Conservation (phyloP, 2,329 filamentous ascomycete species). For the Colletotrichum costaricense region DNA sequence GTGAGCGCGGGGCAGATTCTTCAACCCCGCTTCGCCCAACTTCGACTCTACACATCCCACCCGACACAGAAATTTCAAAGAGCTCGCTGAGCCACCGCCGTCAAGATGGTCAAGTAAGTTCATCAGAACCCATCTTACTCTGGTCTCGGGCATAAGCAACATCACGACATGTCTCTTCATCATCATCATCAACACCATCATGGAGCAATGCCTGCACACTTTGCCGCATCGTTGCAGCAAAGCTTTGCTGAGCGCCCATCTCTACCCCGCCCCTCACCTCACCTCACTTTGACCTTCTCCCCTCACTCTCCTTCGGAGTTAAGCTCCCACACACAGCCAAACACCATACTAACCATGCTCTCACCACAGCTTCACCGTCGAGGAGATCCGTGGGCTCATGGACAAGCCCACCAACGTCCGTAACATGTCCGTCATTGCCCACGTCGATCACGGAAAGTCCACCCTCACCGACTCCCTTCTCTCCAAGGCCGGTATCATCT, state of each 20-base stretch:
- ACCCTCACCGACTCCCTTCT: slow-evolving; percentile 99
- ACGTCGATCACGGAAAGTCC: slow-evolving; percentile 99
- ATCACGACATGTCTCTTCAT: slow-evolving; percentile 18
- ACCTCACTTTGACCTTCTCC: neutral
- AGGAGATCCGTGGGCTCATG: slow-evolving; percentile 85
- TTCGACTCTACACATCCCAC: slow-evolving; percentile 44
- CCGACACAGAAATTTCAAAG: slow-evolving; percentile 45
- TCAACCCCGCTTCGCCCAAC: slow-evolving; percentile 57
- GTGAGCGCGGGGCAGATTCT: slow-evolving; percentile 41
- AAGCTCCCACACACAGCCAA: slow-evolving; percentile 40
- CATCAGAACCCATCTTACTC: neutral
- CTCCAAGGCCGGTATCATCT: slow-evolving; percentile 99
- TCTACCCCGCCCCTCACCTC: slow-evolving; percentile 26
- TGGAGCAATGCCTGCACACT: neutral
- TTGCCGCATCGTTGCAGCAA: neutral
- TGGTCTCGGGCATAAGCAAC: too few species aligned
- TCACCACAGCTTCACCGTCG: slow-evolving; percentile 89
- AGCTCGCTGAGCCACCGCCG: slow-evolving; percentile 73
- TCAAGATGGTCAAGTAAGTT: slow-evolving; percentile 99
- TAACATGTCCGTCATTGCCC: slow-evolving; percentile 99
- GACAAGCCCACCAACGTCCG: slow-evolving; percentile 82
- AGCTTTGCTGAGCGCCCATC: slow-evolving; percentile 6
- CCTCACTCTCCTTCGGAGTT: slow-evolving; percentile 46
- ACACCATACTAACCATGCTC: slow-evolving; percentile 59
- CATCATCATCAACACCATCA: neutral